These are phyloP conservation scores for Amaranthus palmeri DNA, from an alignment of 148 eudicot species.

Conservation along the genomic window DNA sequence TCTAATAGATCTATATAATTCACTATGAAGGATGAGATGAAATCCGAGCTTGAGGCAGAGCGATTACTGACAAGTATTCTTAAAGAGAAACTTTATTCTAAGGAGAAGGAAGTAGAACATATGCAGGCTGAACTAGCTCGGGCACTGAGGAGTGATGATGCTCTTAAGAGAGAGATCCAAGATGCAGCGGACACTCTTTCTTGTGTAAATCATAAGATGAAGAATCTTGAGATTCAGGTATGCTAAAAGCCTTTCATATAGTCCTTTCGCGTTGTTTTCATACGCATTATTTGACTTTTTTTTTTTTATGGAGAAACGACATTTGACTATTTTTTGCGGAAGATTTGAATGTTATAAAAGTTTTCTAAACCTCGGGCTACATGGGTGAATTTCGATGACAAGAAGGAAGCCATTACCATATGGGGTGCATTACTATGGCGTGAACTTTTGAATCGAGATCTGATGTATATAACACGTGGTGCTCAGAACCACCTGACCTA, in stretches of 20 bases:
- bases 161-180: constrained; percentile 26
- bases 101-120: constrained; percentile 26
- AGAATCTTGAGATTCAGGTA: constrained; percentile 36
- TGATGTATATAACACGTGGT: too few species aligned
- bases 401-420: too few species aligned
- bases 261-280: too few species aligned
- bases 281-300: too few species aligned
- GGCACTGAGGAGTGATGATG: constrained; percentile 21
- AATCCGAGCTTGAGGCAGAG: constrained; percentile 30
- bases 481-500: too few species aligned
- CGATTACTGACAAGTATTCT: constrained; percentile 26
- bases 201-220: constrained; percentile 32
- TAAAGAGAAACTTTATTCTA: constrained; percentile 27
- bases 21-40: constrained; percentile 17
- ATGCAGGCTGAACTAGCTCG: constrained; percentile 28
- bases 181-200: constrained; percentile 28
- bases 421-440: too few species aligned
- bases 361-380: not conserved
- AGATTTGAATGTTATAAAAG: too few species aligned
- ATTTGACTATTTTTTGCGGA: too few species aligned
- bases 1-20: not conserved
- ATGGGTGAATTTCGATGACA: too few species aligned
- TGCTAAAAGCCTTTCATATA: not conserved
- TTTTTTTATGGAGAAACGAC: too few species aligned
- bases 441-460: too few species aligned